Conservation (phyloP, 2,329 filamentous ascomycete genomes). For the Passalora sequoiae region DNA sequence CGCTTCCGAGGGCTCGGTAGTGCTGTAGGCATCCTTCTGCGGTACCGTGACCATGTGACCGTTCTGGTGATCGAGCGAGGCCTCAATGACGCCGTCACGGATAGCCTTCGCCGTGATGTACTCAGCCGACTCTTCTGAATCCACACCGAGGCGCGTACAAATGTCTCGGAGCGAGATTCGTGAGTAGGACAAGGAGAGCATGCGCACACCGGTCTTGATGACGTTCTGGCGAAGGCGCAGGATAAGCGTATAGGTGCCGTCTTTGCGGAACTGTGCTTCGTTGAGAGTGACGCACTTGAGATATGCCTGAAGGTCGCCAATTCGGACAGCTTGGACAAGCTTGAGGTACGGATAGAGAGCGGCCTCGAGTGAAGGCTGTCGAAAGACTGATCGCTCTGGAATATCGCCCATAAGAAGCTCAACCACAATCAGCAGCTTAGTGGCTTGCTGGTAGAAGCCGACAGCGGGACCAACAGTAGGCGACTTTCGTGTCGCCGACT, state of each 20-base stretch:
- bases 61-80: conserved; percentile 84
- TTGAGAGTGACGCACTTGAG: conserved; percentile 78
- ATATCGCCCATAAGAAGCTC: conserved; percentile 98
- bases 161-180: conserved; percentile 96
- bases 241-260: conserved; percentile 93
- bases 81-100: conserved; percentile 93
- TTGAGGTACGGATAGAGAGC: conserved; percentile 89
- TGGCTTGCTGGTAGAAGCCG: conserved; percentile 92
- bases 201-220: conserved; percentile 97
- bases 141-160: conserved; percentile 86
- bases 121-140: conserved; percentile 94
- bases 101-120: conserved; percentile 99
- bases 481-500: conserved; percentile 89
- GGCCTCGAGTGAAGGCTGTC: conserved; percentile 78
- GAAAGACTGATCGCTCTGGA: conserved; percentile 89
- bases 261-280: conserved; percentile 78
- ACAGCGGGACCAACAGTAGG: conserved; percentile 83
- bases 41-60: conserved; percentile 99
- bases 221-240: conserved; percentile 94
- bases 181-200: conserved; percentile 98
- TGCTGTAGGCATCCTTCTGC: conserved; percentile 91
- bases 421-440: conserved; percentile 92
- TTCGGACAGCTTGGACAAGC: conserved; percentile 88
- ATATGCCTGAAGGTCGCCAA: conserved; percentile 94
- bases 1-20: conserved; percentile 88